Evolutionary conservation across 208 protist genomes (phyloP), one percentile per base, ranked within the genome.

Genomic region (Eutreptiella sp.): DNA sequence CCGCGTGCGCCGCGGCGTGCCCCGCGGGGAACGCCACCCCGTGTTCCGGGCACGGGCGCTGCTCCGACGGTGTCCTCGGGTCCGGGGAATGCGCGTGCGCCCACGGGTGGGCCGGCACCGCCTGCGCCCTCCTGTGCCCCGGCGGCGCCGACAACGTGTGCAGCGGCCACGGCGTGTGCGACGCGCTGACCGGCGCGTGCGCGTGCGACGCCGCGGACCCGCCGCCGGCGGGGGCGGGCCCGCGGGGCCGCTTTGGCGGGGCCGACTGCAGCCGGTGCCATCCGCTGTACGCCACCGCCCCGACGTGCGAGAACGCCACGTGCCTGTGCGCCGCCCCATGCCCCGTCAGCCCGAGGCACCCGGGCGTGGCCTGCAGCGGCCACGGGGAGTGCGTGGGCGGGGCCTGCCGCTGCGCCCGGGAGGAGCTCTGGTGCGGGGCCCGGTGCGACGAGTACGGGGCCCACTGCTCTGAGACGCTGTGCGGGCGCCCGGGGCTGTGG

Each of bases 11-110:
- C 21, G 16, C 9, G 16, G 9, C 16, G 26, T 48, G 43, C 43
- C 43, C 43, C 9, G 9, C 19, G 43, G 26, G 19, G 5, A 28
- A 11, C 43, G 16, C 9, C 43, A 9, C 9, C 16, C 5, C n/a
- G 9, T 57, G 50, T 23, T 27, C 31, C 39, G 50, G 34, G 31
- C 50, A 57, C 50, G 50, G 50, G n/a, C 16, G 31, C 7, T 57
- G 50, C 50, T n/a, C 9, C 50, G 50, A 11, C 23, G 50, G 50
- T 11, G 50, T 48, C 19, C 7, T 23, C 43, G 43, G 43, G 19
- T 48, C 14, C 5, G 50, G 50, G n/a, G 7, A 16, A 38, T 57
- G 50, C 39, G 11, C 50, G 9, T 57, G 50, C 50, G 16, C 11
- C 34, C n/a, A 21, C 31, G 16, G n/a, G 9, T 57, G 50, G 50